A percentile compares a stretch with the other conserved stretches of the same genome.
Conservation (phyloP, 2,329 filamentous ascomycete genomes). For the Aspergillus tubingensis region DNA sequence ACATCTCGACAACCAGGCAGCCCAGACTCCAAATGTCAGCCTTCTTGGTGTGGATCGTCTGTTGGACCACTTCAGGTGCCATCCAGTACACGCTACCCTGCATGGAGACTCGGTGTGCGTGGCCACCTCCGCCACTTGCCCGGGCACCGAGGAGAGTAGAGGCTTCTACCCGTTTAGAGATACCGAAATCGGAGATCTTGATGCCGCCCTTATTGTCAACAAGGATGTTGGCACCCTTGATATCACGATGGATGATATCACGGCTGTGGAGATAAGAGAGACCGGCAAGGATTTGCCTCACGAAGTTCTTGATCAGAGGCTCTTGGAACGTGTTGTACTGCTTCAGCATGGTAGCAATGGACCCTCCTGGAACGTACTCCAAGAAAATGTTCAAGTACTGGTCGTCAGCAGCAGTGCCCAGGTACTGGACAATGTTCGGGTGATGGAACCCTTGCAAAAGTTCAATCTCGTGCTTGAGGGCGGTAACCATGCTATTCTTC, state of each 20-base stretch:
- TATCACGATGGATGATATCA: constrained; percentile 97
- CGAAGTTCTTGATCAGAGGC: constrained; percentile 91
- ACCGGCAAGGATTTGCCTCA: constrained; percentile 90
- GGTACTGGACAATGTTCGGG: constrained; percentile 95
- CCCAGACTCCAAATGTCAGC: constrained; percentile 98
- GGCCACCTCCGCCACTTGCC: constrained; percentile 40
- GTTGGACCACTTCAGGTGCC: constrained; percentile 97
- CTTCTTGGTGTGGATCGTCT: constrained; percentile 96
- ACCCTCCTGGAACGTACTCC: constrained; percentile 96
- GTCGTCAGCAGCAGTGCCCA: constrained; percentile 88
- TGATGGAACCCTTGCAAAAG: constrained; percentile 92
- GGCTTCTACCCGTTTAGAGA: constrained; percentile 95
- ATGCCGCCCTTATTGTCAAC: constrained; percentile 99
- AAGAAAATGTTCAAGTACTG: constrained; percentile 98
- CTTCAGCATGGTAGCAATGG: constrained; percentile 97
- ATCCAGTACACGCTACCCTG: constrained; percentile 99
- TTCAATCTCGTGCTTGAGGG: constrained; percentile 93
- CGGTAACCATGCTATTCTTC: constrained; percentile 98
- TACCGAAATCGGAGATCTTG: constrained; percentile 99
- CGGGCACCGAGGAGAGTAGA: constrained; percentile 69
- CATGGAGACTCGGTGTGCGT: constrained; percentile 67
- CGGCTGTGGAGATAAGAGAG: constrained; percentile 89
- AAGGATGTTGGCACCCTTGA: constrained; percentile 98
- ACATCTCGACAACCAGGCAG: constrained; percentile 98
- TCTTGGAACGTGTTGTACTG: constrained; percentile 95